Evolutionary conservation across 1,139 yeast genomes (phyloP).

Genomic region (Insectozyma bohioensis): DNA sequence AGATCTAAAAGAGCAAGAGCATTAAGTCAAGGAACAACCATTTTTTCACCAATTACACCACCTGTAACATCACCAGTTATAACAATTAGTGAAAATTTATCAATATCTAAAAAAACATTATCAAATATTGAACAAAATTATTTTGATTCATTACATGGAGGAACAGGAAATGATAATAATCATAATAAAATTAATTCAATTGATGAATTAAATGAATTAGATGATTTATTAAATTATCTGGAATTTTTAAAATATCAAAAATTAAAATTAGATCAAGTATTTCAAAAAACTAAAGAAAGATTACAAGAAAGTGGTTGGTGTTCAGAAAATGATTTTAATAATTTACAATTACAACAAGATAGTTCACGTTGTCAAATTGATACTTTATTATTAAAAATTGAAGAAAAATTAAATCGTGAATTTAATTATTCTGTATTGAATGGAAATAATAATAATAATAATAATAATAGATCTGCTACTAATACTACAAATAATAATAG

Average conservation of each 20-base stretch:
- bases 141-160: slow-evolving; percentile 24
- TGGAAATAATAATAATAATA: no score
- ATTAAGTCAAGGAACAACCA: slow-evolving; percentile 14
- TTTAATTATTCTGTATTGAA: slow-evolving; percentile 24
- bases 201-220: slow-evolving; percentile 26
- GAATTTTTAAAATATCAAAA: slow-evolving; percentile 32
- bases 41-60: slow-evolving; percentile 28
- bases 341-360: slow-evolving; percentile 39
- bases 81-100: slow-evolving; percentile 40
- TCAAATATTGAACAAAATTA: slow-evolving; percentile 38
- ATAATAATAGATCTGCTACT: neutral
- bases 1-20: slow-evolving; percentile 14
- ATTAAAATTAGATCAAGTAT: slow-evolving; percentile 34
- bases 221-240: slow-evolving; percentile 34
- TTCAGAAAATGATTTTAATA: slow-evolving; percentile 43
- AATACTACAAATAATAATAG: slow-evolving; percentile 4
- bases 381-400: slow-evolving; percentile 32
- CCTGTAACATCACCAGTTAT: slow-evolving; percentile 41
- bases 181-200: slow-evolving; percentile 17
- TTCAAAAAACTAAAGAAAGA: slow-evolving; percentile 34
- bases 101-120: slow-evolving; percentile 28
- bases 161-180: slow-evolving; percentile 4
- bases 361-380: slow-evolving; percentile 31
- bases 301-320: slow-evolving; percentile 47
- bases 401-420: slow-evolving; percentile 29